phyloP scores from a whole-genome alignment of 139 green algal species.

The Axilococcus clingmanii region DNA sequence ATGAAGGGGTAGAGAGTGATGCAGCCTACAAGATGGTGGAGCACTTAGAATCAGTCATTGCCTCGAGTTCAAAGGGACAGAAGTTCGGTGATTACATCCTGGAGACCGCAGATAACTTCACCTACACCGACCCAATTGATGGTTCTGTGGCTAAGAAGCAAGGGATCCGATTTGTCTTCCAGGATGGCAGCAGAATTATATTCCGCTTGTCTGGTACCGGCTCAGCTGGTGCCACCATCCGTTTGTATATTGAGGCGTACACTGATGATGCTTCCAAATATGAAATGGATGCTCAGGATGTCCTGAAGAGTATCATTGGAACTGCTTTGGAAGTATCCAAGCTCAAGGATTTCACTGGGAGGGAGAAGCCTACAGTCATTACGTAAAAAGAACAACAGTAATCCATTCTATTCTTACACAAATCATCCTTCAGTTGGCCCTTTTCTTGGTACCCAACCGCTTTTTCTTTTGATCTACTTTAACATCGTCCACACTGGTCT shows the following conservation, averaged over 20 bases:
- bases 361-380: conserved; percentile 97
- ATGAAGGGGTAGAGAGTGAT: conserved; percentile 77
- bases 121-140: conserved; percentile 96
- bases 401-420: background rate
- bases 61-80: conserved; percentile 37
- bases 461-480: conserved; percentile 3
- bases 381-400: conserved; percentile 53
- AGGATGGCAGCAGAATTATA: conserved; percentile 91
- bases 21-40: conserved; percentile 77
- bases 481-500: background rate
- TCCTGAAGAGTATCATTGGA: conserved; percentile 59
- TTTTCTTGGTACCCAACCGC: conserved; percentile 2
- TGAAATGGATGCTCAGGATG: conserved; percentile 72
- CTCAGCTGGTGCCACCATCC: conserved; percentile 85
- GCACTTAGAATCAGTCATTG: conserved; percentile 63
- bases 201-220: conserved; percentile 91
- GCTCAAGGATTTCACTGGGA: conserved; percentile 83
- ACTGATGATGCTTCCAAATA: conserved; percentile 63
- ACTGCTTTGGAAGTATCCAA: conserved; percentile 72
- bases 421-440: background rate
- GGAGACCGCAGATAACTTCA: conserved; percentile 88
- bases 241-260: conserved; percentile 99
- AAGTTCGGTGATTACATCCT: conserved; percentile 73
- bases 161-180: conserved; percentile 94
- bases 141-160: conserved; percentile 83